phyloP scores from a whole-genome alignment of 148 eudicot species.

The Linanthus parryae region DNA sequence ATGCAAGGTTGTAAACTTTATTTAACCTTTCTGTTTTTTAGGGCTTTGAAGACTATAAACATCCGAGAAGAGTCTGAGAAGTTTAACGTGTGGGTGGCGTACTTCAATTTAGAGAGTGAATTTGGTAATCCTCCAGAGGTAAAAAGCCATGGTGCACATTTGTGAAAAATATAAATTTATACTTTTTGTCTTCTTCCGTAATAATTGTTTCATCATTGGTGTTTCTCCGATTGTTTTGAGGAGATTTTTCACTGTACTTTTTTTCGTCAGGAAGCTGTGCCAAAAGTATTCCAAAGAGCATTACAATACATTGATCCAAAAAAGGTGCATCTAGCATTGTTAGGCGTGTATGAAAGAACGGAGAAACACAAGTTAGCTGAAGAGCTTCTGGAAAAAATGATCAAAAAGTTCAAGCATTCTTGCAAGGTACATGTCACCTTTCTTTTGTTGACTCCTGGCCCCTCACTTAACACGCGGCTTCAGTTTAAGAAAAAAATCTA shows the following conservation, averaged over 20 bases:
- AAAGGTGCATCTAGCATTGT: conserved; percentile 67
- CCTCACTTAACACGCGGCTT: too few species aligned
- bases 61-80: conserved; percentile 78
- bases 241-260: neutral
- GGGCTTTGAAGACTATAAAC: conserved; percentile 88
- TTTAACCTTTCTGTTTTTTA: too few species aligned
- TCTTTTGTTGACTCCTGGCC: too few species aligned
- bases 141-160: too few species aligned
- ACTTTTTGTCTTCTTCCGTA: too few species aligned
- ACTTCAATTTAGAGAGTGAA: conserved; percentile 84
- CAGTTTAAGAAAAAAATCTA: too few species aligned
- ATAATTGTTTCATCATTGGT: too few species aligned
- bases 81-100: conserved; percentile 88
- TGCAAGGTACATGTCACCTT: conserved; percentile 60
- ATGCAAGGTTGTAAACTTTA: too few species aligned
- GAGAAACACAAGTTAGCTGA: conserved; percentile 69
- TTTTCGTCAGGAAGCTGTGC: conserved; percentile 64
- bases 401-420: conserved; percentile 73
- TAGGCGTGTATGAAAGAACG: conserved; percentile 81
- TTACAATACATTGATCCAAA: conserved; percentile 86
- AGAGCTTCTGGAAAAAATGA: conserved; percentile 84
- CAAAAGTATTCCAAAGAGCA: conserved; percentile 68
- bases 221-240: too few species aligned
- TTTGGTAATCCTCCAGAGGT: conserved; percentile 86
- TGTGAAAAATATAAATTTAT: too few species aligned